Base-by-base conservation (phyloP, 2,329 filamentous ascomycete genomes). In the Phyllosticta paracitricarpa region DNA sequence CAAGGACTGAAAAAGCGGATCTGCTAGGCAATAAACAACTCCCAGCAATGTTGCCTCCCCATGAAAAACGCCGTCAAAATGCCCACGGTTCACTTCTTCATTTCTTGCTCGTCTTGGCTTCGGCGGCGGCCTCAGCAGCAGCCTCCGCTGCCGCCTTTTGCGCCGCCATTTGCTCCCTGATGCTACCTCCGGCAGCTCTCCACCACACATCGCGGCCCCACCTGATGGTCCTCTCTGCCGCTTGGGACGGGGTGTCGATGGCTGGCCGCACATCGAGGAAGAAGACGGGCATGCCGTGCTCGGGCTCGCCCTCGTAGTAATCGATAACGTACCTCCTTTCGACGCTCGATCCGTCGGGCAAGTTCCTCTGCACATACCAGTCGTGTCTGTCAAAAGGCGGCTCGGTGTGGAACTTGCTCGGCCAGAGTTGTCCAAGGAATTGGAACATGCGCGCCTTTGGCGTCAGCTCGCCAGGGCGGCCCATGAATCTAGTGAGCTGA, bases 201-300 rank as follows among this genome's bases (percentile, higher is more conserved):
- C 90, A 96, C 94, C 94, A 99, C 8, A 96, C 83, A 75, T 97
- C 93, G 9, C 89, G 91, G 57, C 91, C 88, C 90, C 92, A 97
- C 69, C 91, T 81, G 71, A 97, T 84, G 63, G 91, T 76, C 58
- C 94, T 83, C 79, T 97, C 94, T 2, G 86, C 84, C 0, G 91
- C 89, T 26, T 87, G 87, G 1, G 84, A 87, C 2, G 91, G 91
- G 0, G 89, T 90, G 73, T 89, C 86, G 52, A 96, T 77, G 3
- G 94, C 94, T 1, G 94, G 94, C 65, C 94, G 83, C 22, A 99
- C 94, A 71, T 99, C 94, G 60, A 99, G 84, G 73, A 87, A 97
- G 78, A 99, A 99, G 6, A 97, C 91, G 2, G 94, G 93, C 72
- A 97, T 91, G 33, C 92, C 94, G 2, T 87, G 84, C 69, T 95